Conservation (phyloP, 345 rosid genomes). For the Trapa bicornis region DNA sequence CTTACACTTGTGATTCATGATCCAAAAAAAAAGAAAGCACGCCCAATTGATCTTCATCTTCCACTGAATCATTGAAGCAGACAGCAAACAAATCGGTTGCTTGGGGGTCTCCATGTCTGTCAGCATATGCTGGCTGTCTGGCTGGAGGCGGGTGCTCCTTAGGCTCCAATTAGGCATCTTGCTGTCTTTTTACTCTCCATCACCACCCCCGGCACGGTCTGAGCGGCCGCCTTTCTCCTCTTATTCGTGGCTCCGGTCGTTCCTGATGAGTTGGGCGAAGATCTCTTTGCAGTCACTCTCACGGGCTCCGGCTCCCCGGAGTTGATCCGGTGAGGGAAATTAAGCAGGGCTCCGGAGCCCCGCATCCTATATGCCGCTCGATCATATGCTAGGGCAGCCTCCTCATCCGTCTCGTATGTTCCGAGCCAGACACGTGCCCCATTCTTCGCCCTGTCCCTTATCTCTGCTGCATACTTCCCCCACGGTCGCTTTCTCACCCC, state of each 20-base stretch:
- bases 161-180: slow-evolving; percentile 14
- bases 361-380: slow-evolving; percentile 18
- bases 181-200: slow-evolving; percentile 10
- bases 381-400: slow-evolving; percentile 19
- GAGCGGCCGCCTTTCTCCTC: slow-evolving; percentile 30
- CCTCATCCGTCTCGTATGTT: slow-evolving; percentile 18
- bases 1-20: no score
- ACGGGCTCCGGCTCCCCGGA: slow-evolving; percentile 66
- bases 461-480: slow-evolving; percentile 27
- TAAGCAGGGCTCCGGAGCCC: slow-evolving; percentile 18
- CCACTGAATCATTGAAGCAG: no score
- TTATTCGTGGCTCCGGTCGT: slow-evolving; percentile 36
- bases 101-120: no score
- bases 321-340: slow-evolving; percentile 13
- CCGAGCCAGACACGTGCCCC: slow-evolving; percentile 24
- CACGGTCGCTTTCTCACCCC: slow-evolving; percentile 23
- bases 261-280: slow-evolving; percentile 29
- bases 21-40: no score
- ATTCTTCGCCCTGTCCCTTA: slow-evolving; percentile 15
- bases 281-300: slow-evolving; percentile 60
- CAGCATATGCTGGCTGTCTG: no score
- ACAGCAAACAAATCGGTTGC: no score
- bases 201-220: slow-evolving; percentile 13
- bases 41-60: no score
- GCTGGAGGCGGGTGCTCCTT: no score